Evolutionary conservation across 345 rosid genomes (phyloP), one percentile per base, ranked within the genome.

Genomic region (Eucalyptus globulus): DNA sequence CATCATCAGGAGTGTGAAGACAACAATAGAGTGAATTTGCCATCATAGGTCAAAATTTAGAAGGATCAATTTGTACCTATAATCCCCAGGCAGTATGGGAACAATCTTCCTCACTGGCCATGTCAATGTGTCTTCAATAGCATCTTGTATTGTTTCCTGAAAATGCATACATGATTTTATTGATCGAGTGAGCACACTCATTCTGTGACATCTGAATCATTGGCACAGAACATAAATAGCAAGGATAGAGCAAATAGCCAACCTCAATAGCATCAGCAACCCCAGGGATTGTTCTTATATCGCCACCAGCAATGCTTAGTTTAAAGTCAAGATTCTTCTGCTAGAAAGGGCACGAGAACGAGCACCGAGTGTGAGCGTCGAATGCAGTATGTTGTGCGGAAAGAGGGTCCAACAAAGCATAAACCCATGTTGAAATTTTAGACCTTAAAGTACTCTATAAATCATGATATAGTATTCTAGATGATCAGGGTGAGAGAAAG

Each of bases 31-130:
- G 56, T 89, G 62, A 65, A 89, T 56, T 58, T 22, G 29, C 26
- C 51, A 58, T 16, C 34, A 34, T 87, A 29, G 29, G 49, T 19
- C 31, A 34, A 31, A 40, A 53, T 60, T 40, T 76, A 76, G 85
- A 40, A 40, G 85, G 47, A 76, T 76, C 15, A 24, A 40, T 37
- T 76, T 76, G 85, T 76, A 96, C 99, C 98, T 96, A 91, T 97
- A 97, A 93, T 97, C 99, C 83, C 99, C 99, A n/a, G 99, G 97
- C 65, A 96, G 49, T 91, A 97, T 96, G 14, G 95, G 93, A 85
- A 95, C 89, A 88, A 96, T 95, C 88, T 97, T 95, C 90, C 99
- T 91, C 86, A 97, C 95, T 12, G 99, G 99, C 99, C 99, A 97
- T 60, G 97, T 97, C 56, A 97, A 87, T 29, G 97, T 94, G 93